Percentiles rank a stretch among this genome's conserved stretches.
phyloP scores from a whole-genome alignment of 441 rosid genomes.

The Francoa sonchifolia region DNA sequence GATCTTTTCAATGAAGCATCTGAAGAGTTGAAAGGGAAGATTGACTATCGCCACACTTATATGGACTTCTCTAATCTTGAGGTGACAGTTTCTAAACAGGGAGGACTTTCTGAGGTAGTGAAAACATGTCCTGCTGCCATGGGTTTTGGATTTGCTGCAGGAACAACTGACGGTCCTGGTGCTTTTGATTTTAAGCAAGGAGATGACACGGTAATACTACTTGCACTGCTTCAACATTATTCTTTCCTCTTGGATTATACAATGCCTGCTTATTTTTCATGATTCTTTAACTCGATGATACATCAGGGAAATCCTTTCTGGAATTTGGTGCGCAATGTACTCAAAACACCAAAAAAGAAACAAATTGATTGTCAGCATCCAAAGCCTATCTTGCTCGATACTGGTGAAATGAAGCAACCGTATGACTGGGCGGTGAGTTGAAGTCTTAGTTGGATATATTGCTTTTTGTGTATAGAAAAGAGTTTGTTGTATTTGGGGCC shows the following conservation, averaged over 20 bases:
- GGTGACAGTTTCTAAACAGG: conserved; percentile 41
- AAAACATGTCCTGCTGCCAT: conserved; percentile 92
- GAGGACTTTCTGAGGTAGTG: conserved; percentile 52
- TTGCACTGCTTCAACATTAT: conserved; percentile 2
- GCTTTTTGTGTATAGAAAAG: no score
- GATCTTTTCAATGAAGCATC: conserved; percentile 76
- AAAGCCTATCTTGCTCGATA: conserved; percentile 88
- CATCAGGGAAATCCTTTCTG: conserved; percentile 84
- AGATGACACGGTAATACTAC: conserved; percentile 72
- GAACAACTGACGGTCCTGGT: conserved; percentile 98
- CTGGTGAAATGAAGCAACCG: conserved; percentile 94
- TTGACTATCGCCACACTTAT: conserved; percentile 65
- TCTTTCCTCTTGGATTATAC: conserved; percentile 1
- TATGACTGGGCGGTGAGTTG: conserved; percentile 88
- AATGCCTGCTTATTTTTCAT: conserved; percentile 3
- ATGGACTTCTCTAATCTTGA: conserved; percentile 74
- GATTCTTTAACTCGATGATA: no score
- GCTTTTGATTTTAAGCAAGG: conserved; percentile 97
- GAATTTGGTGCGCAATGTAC: conserved; percentile 62
- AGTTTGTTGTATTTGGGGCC: no score
- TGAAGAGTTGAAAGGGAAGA: conserved; percentile 54
- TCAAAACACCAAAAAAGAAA: conserved; percentile 55
- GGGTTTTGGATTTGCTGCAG: conserved; percentile 96
- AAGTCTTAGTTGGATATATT: conserved; percentile 4
- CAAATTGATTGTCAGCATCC: conserved; percentile 77